phyloP scores from a whole-genome alignment of 2,329 filamentous ascomycete genomes.

The Dactylella cylindrospora region DNA sequence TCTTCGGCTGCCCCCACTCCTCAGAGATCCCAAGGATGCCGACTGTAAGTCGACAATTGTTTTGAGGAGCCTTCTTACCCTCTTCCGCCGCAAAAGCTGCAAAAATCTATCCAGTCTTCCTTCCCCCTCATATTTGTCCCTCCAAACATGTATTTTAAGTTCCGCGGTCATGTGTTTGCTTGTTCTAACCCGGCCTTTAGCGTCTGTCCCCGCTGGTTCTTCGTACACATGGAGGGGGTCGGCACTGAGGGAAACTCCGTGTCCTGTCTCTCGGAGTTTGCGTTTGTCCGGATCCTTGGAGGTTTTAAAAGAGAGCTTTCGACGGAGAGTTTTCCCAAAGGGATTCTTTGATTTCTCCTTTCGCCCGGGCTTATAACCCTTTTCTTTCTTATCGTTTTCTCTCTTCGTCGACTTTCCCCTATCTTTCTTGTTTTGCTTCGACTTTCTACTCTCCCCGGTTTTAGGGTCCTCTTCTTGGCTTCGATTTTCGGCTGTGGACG shows the following conservation, averaged over 20 bases:
- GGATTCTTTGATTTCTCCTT: constrained; percentile 4
- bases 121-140: constrained; percentile 27
- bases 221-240: constrained; percentile 21
- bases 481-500: background rate
- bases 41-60: constrained; percentile 19
- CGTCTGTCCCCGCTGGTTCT: constrained; percentile 6
- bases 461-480: constrained; percentile 4
- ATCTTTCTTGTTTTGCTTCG: background rate
- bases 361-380: too few species aligned
- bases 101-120: constrained; percentile 17
- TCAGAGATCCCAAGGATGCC: constrained; percentile 15
- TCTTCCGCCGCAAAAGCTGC: constrained; percentile 11
- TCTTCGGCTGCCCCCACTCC: background rate
- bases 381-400: background rate
- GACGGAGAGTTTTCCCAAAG: constrained; percentile 6
- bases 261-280: background rate
- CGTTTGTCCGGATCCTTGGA: background rate
- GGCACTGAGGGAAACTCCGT: constrained; percentile 21
- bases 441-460: too few species aligned
- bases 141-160: constrained; percentile 35
- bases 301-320: constrained; percentile 15
- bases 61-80: constrained; percentile 10
- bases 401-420: background rate
- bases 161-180: constrained; percentile 38
- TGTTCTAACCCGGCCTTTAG: constrained; percentile 7